Base-by-base conservation (phyloP, 257 asterid species). In the Nicotiana sylvestris region DNA sequence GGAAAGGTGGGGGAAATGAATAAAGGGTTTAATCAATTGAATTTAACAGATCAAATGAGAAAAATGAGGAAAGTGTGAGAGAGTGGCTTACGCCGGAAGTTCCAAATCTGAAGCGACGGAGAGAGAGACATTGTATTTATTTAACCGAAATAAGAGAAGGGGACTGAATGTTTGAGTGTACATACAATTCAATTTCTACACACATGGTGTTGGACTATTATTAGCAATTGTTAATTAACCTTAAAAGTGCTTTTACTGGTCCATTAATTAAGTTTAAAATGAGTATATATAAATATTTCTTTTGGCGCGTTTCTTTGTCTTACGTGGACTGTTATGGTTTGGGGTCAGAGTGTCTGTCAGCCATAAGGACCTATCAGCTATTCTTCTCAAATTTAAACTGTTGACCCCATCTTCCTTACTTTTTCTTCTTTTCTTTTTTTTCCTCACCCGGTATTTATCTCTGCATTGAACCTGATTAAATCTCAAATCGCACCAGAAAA, bases 211-310 rank as follows among this genome's bases (percentile, higher is more conserved):
- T 65, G 78, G 58, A 12, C 30, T 25, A 46, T 25, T 25, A 72
- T 72, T 69, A 43, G 30, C 33, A 57, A 69, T 69, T n/a, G 32
- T 46, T 49, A 32, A 70, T 39, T 70, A 72, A 72, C 79, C 61
- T 46, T 35, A 5, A 43, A 43, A 43, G 60, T 72, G 37, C 37
- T 74, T 72, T 51, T 74, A 51, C 64, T 74, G 64, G 2, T 51
- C 60, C 37, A 21, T 72, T 72, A 46, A 49, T 49, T 25, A 74
- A 49, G 25, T n/a, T 46, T 72, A 10, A 69, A 39, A n/a, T 10
- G n/a, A 8, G 3, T 16, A 15, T 33, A 66, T 4, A 66, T 15
- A 12, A 30, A 30, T 21, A 9, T 9, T 61, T 33, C 51, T 66
- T 32, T 66, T 65, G 70, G 74, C 27, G 49, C 27, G 27, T 66